Conservation (phyloP, 78 protist species). For the Polysphondylium violaceum region DNA sequence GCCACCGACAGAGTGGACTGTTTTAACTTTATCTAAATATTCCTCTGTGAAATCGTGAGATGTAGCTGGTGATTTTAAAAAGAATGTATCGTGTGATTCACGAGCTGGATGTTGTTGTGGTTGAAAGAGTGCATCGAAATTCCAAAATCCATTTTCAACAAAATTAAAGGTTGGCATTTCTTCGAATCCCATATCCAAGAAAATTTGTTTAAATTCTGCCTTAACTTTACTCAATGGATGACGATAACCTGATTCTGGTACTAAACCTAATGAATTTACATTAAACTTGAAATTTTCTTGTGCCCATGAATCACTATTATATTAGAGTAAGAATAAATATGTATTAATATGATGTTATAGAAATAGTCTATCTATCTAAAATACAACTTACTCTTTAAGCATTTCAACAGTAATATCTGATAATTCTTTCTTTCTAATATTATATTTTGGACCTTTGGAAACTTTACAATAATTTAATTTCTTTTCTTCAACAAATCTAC, state of each 20-base stretch:
- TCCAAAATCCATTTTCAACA: constrained; percentile 99
- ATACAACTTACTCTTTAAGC: constrained; percentile 52
- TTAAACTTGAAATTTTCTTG: constrained; percentile 49
- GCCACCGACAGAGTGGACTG: constrained; percentile 95
- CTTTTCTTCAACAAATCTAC: constrained; percentile 45
- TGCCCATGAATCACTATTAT: constrained; percentile 48
- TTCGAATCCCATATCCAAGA: constrained; percentile 98
- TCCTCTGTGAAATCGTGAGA: constrained; percentile 89
- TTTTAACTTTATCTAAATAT: constrained; percentile 92
- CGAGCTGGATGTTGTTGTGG: constrained; percentile 99
- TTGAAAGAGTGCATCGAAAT: constrained; percentile 99
- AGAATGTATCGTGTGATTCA: constrained; percentile 99
- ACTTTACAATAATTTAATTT: constrained; percentile 27
- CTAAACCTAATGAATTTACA: constrained; percentile 13
- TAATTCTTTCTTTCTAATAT: constrained; percentile 44
- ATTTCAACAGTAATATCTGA: constrained; percentile 85
- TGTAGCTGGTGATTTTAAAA: constrained; percentile 85
- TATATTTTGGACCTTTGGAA: constrained; percentile 35
- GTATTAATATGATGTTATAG: neutral
- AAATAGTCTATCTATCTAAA: neutral
- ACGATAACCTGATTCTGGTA: constrained; percentile 87
- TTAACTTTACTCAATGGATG: constrained; percentile 98
- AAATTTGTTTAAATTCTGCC: constrained; percentile 94
- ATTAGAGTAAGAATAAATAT: neutral
- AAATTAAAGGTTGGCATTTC: constrained; percentile 98